phyloP scores from a whole-genome alignment of 2,329 filamentous ascomycete species.

The Diaporthe australafricana region DNA sequence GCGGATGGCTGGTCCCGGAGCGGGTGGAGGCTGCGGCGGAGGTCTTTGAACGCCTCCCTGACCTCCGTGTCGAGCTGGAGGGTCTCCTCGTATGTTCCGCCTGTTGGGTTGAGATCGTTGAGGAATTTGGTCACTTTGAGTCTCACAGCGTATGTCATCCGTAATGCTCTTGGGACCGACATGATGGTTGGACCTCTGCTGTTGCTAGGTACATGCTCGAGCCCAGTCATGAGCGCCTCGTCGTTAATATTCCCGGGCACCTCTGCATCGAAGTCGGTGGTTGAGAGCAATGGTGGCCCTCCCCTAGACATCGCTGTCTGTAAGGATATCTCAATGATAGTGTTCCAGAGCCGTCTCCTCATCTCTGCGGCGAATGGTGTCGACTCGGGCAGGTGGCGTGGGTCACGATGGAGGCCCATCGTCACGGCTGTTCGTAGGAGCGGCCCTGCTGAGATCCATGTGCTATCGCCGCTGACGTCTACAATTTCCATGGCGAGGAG shows the following conservation, averaged over 20 bases:
- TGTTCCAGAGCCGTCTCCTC: slow-evolving; percentile 67
- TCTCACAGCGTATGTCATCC: slow-evolving; percentile 56
- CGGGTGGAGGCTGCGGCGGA: slow-evolving; percentile 46
- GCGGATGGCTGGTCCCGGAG: slow-evolving; percentile 47
- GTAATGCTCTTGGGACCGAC: slow-evolving; percentile 60
- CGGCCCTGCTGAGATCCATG: slow-evolving; percentile 63
- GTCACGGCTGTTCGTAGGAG: slow-evolving; percentile 64
- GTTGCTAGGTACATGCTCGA: slow-evolving; percentile 38
- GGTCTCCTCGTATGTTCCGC: slow-evolving; percentile 59
- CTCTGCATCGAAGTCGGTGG: slow-evolving; percentile 61
- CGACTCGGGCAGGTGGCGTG: slow-evolving; percentile 60
- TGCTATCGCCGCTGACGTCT: slow-evolving; percentile 60
- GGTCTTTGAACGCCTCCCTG: slow-evolving; percentile 50
- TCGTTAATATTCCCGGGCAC: slow-evolving; percentile 65
- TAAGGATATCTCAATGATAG: slow-evolving; percentile 65
- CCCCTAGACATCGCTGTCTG: slow-evolving; percentile 64
- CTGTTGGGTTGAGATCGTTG: slow-evolving; percentile 56
- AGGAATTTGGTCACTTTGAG: slow-evolving; percentile 57
- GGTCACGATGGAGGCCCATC: slow-evolving; percentile 70
- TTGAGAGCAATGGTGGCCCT: slow-evolving; percentile 59
- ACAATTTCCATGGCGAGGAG: slow-evolving; percentile 60
- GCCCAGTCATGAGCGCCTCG: slow-evolving; percentile 55
- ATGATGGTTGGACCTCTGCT: slow-evolving; percentile 56
- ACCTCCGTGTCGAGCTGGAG: slow-evolving; percentile 59
- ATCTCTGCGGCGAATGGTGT: slow-evolving; percentile 62